Evolutionary conservation across 805 yeast genomes (phyloP).

Genomic region (Vanderwaltozyma tropicalis): DNA sequence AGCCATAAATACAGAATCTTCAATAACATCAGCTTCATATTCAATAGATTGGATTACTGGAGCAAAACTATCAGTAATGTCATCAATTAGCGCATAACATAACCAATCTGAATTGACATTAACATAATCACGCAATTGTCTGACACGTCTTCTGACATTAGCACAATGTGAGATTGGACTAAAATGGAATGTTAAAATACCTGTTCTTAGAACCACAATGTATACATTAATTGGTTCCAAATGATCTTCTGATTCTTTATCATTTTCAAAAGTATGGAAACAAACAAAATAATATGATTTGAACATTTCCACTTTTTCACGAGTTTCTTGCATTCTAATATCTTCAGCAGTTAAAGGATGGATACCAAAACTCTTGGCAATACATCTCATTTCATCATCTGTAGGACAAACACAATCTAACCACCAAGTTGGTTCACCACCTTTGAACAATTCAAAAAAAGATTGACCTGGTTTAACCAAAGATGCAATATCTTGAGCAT

Average conservation of each 20-base stretch:
- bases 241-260: slow-evolving; percentile 67
- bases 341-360: slow-evolving; percentile 98
- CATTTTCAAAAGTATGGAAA: slow-evolving; percentile 92
- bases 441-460: slow-evolving; percentile 58
- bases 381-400: slow-evolving; percentile 84
- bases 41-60: slow-evolving; percentile 71
- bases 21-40: slow-evolving; percentile 73
- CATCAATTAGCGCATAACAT: slow-evolving; percentile 74
- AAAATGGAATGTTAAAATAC: slow-evolving; percentile 60
- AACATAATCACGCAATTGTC: slow-evolving; percentile 69
- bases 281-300: slow-evolving; percentile 85
- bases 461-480: slow-evolving; percentile 55
- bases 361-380: slow-evolving; percentile 90
- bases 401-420: slow-evolving; percentile 89
- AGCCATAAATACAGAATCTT: slow-evolving; percentile 70
- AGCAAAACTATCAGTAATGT: slow-evolving; percentile 75
- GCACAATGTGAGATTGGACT: slow-evolving; percentile 60
- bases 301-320: slow-evolving; percentile 94
- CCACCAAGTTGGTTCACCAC: slow-evolving; percentile 87
- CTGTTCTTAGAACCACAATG: slow-evolving; percentile 60
- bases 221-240: slow-evolving; percentile 71
- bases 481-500: slow-evolving; percentile 78
- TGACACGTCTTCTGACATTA: slow-evolving; percentile 70
- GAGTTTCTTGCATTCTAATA: slow-evolving; percentile 90
- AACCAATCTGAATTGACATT: slow-evolving; percentile 74